Evolutionary conservation across 1,284 basidiomycete genomes (phyloP), one percentile per base, ranked within the genome.

Genomic region (Moesziomyces antarcticus): DNA sequence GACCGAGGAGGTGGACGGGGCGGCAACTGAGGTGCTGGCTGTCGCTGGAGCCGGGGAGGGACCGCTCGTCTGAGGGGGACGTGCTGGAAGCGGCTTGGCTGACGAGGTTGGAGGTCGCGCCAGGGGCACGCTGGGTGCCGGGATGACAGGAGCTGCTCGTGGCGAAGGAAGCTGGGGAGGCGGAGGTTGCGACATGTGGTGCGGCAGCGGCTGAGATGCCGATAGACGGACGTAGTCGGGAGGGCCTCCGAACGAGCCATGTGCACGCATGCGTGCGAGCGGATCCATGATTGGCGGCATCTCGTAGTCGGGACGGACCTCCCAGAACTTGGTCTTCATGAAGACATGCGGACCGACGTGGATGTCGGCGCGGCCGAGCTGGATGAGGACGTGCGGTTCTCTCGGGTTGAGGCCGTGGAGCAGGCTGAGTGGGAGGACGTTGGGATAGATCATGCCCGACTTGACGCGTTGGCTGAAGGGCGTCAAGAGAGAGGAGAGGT

Each of bases 401-500:
- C 64, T 65, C 6, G 80, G 77, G 25, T 78, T 74, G 60, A 83
- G 68, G 44, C 69, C 73, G 24, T 73, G 76, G 1, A 79, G 51
- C 20, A 80, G 57, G 22, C 55, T 54, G n/a, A 67, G 64, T 0
- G 80, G 79, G 18, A 82, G 64, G 6, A 63, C 62, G 42, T 75
- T 72, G 8, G 73, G 77, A 41, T 73, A 80, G 56, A 74, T 66
- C 56, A 70, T 69, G 45, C 78, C 79, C 0, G 75, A 62, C 35
- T 68, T 56, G 25, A 72, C 71, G 13, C 74, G 62, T 48, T 80
- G 76, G 51, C 78, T 78, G 69, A 77, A 82, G 0, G 76, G 79
- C 13, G 80, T 75, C 5, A 83, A 69, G 3, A 83, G 61, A 33
- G 75, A 72, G 2, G 81, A 77, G 47, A 83, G 78, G 51, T 83